A percentile compares a stretch with the other conserved stretches of the same genome.
These are phyloP conservation scores for Stachybotrys echinatus DNA, from an alignment of 2,329 filamentous ascomycete species.

Conservation along the genomic window DNA sequence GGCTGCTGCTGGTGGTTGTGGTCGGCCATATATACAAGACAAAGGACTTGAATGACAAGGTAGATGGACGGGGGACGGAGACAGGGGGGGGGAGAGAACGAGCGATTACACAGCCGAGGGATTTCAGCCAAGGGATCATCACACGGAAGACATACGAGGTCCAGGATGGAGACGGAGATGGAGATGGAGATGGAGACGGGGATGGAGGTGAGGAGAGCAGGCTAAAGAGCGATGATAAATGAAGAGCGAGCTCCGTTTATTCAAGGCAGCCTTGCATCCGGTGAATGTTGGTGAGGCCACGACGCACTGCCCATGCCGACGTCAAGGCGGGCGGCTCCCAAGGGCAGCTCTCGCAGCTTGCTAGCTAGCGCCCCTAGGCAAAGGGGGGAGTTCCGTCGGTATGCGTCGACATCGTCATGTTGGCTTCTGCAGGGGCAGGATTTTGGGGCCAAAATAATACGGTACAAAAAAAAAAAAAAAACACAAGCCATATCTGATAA, in stretches of 20 bases:
- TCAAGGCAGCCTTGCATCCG: too few relatives aligned
- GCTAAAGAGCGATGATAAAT: too few relatives aligned
- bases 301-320: not conserved
- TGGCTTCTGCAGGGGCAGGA: not conserved
- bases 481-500: not conserved
- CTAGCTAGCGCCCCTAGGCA: not conserved
- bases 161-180: too few relatives aligned
- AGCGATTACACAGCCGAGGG: too few relatives aligned
- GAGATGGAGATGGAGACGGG: too few relatives aligned
- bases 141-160: too few relatives aligned
- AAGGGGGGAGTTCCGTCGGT: not conserved
- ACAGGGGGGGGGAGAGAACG: not conserved
- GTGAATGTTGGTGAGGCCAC: too few relatives aligned
- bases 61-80: not conserved
- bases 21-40: constrained; percentile 6
- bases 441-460: too few relatives aligned
- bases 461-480: not conserved
- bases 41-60: not conserved
- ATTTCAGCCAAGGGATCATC: too few relatives aligned
- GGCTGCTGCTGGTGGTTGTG: constrained; percentile 7
- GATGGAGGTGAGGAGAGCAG: too few relatives aligned
- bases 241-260: too few relatives aligned
- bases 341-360: not conserved
- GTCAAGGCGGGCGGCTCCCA: not conserved
- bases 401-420: not conserved